A percentile compares a stretch with the other conserved stretches of the same genome.
Conservation (phyloP, 1,139 yeast species). For the Suhomyces atakaporum region DNA sequence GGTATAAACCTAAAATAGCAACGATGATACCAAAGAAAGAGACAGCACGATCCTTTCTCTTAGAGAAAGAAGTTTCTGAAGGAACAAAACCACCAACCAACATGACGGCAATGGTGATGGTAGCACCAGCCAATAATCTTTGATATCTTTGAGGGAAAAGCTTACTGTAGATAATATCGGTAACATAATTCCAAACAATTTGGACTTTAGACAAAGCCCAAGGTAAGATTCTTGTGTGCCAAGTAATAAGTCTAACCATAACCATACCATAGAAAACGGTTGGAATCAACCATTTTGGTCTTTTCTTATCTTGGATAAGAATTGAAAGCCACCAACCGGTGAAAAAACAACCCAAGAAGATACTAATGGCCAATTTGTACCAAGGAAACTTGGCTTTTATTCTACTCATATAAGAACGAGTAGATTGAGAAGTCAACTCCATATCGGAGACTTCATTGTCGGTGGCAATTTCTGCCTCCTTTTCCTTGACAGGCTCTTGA, state of each 20-base stretch:
- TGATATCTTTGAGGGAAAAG: conserved; percentile 36
- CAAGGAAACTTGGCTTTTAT: conserved; percentile 16
- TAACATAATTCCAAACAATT: conserved; percentile 44
- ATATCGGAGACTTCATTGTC: conserved; percentile 5
- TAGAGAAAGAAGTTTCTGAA: conserved; percentile 49
- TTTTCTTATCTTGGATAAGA: conserved; percentile 51
- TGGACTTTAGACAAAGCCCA: conserved; percentile 27
- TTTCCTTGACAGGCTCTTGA: conserved; percentile 3
- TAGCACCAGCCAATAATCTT: conserved; percentile 49
- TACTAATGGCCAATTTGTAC: conserved; percentile 26
- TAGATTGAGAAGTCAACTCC: conserved; percentile 5
- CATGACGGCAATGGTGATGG: conserved; percentile 48
- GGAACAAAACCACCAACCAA: conserved; percentile 61
- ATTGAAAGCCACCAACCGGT: conserved; percentile 71
- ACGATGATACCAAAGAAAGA: conserved; percentile 61
- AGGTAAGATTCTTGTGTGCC: conserved; percentile 49
- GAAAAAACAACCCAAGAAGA: conserved; percentile 49
- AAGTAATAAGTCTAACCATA: conserved; percentile 56
- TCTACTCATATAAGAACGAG: conserved; percentile 6
- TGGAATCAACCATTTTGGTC: conserved; percentile 65
- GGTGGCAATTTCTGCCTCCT: conserved; percentile 1
- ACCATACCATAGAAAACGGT: conserved; percentile 57
- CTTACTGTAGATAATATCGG: conserved; percentile 41
- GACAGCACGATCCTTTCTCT: conserved; percentile 55
- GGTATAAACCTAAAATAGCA: conserved; percentile 46